These are phyloP conservation scores for Claviceps humidiphila DNA, from an alignment of 2,329 filamentous ascomycete genomes.

Conservation along the genomic window DNA sequence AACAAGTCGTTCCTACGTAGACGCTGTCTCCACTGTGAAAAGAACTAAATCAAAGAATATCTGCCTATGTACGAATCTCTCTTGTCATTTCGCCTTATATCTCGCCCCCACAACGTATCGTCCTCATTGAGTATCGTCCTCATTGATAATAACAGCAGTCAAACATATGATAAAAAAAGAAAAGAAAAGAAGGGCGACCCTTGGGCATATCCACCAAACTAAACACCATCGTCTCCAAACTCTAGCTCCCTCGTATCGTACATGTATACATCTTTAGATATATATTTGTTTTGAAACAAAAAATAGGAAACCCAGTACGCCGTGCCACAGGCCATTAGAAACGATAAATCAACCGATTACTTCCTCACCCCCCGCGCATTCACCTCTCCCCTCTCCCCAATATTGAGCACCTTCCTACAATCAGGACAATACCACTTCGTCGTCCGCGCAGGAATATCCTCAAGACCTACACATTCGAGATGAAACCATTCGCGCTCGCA, in stretches of 20 bases:
- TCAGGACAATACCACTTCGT: constrained; percentile 80
- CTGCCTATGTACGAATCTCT: too few species aligned
- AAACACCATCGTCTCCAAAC: too few species aligned
- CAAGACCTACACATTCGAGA: constrained; percentile 59
- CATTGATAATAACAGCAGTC: too few species aligned
- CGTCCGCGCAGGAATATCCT: constrained; percentile 53
- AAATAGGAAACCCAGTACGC: background rate
- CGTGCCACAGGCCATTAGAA: too few species aligned
- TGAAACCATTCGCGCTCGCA: constrained; percentile 83
- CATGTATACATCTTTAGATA: background rate
- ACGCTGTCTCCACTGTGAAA: too few species aligned
- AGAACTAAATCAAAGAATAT: too few species aligned
- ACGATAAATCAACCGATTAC: constrained; percentile 9
- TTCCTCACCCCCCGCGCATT: constrained; percentile 43
- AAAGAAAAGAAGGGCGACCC: background rate
- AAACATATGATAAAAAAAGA: background rate
- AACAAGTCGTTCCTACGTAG: too few species aligned
- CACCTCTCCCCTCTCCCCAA: constrained; percentile 50
- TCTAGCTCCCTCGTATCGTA: too few species aligned
- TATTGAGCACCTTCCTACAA: constrained; percentile 49
- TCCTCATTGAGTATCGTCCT: too few species aligned
- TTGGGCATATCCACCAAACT: background rate
- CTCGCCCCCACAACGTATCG: too few species aligned
- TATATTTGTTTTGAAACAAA: background rate
- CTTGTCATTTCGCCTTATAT: too few species aligned